A percentile compares a stretch with the other conserved stretches of the same genome.
phyloP scores from a whole-genome alignment of 768 basidiomycete species.

The Tubosaeta brunneosetosa region DNA sequence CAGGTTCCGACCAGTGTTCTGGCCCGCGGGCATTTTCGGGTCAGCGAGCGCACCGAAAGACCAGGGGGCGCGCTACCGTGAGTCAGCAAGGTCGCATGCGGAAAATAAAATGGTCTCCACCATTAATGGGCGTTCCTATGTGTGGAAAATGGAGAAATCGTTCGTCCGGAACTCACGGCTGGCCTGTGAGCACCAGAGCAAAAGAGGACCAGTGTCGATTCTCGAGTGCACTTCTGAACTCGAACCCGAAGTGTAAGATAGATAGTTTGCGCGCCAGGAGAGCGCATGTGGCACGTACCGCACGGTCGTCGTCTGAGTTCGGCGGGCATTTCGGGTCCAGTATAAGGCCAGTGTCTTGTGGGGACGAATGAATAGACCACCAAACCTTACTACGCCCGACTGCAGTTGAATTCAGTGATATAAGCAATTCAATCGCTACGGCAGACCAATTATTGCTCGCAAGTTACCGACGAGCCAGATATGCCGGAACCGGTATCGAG shows the following conservation, averaged over 20 bases:
- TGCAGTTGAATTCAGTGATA: constrained; percentile 1
- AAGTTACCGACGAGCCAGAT: constrained; percentile 10
- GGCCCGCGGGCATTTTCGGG: constrained; percentile 17
- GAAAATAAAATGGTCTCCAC: neutral
- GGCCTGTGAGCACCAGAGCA: constrained; percentile 1
- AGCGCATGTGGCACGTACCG: constrained; percentile 11
- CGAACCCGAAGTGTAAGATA: constrained; percentile 5
- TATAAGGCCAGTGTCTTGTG: constrained; percentile 1
- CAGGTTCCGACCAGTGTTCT: neutral
- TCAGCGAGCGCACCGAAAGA: constrained; percentile 6
- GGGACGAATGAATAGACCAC: constrained; percentile 6
- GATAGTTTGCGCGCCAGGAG: constrained; percentile 3
- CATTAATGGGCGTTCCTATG: neutral
- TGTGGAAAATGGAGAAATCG: constrained; percentile 8
- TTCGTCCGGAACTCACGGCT: neutral
- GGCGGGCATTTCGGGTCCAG: constrained; percentile 1
- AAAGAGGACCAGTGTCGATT: neutral
- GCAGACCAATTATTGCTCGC: constrained; percentile 5
- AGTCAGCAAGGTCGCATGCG: constrained; percentile 9
- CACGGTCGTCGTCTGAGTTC: constrained; percentile 1
- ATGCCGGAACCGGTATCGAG: constrained; percentile 1
- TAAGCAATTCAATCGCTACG: constrained; percentile 29
- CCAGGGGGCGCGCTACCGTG: constrained; percentile 7
- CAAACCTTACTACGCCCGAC: constrained; percentile 26
- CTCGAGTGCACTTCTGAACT: constrained; percentile 9